Base-by-base conservation (phyloP, 306 rosid genomes). In the Vicia villosa region DNA sequence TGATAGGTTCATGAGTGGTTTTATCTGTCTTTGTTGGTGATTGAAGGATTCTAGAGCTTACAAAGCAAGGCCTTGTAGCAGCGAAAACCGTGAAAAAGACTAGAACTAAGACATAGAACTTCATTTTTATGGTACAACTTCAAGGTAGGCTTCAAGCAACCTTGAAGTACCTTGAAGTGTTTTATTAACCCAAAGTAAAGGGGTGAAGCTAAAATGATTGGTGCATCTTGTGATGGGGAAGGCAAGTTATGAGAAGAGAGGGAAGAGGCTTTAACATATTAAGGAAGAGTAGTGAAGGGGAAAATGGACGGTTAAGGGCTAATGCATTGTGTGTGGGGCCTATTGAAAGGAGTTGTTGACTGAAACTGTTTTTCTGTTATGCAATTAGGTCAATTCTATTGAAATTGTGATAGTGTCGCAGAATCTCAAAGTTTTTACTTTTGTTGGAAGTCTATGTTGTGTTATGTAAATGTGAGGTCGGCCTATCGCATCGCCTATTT, bases 251-350 rank as follows among this genome's bases (percentile, higher is more conserved):
- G 81, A 57, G 13, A 77, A 52, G 26, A 20, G 62, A 20, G 68
- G 16, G 30, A 28, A 7, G 38, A 28, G 64, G 74, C 47, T 60
- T 50, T 79, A 80, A 68, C 70, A 77, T 62, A 66, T 37, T 22
- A 57, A 65, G 52, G 63, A 57, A 74, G 45, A 72, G 75, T 20
- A 72, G 74, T 82, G 74, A 84, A 68, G 80, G 87, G 69, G 42
- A 46, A 83, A 78, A 83, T 75, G 88, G 83, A 74, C 91, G 84
- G 96, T 84, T 85, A 60, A 77, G 82, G 78, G 43, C 62, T 73
- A 77, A 79, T 41, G 41, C 34, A 30, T 0, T 74, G 9, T 8
- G 10, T 51, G 88, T 90, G 95, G 95, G 70, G 72, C 96, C 83
- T 49, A 20, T 22, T 4, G 38, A 6, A 63, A 40, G 76, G 74